Evolutionary conservation across 768 basidiomycete genomes (phyloP), one percentile per base, ranked within the genome.

Genomic region (Boletus eberwhitei): DNA sequence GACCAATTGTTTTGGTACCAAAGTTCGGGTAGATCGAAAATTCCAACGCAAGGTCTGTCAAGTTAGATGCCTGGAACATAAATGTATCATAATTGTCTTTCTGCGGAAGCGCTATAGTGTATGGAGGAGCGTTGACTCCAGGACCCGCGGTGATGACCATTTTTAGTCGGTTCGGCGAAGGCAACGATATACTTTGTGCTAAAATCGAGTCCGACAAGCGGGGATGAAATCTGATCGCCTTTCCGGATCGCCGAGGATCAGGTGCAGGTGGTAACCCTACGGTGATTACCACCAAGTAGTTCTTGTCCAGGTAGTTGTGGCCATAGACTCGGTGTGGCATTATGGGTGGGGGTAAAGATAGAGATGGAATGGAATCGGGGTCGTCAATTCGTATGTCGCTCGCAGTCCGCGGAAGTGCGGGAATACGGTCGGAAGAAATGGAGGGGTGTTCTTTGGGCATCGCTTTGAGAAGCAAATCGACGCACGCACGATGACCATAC

Each of bases 261-360:
- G 71, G 62, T 2, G 73, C 72, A 57, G 84, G 82, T 21, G 62
- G 59, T n/a, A 57, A 43, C 2, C 93, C 93, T 41, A 98, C 83
- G 0, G 88, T 84, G 42, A 99, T 79, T 64, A 96, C 90, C 6
- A 98, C 84, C 34, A 98, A 77, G 64, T 85, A 85, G 46, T 85
- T 85, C 64, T 84, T 87, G 71, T 96, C 93, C 48, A 99, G 79
- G 71, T 90, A 93, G 66, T 92, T 96, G 74, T 99, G 96, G 8
- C 96, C 96, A 68, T 99, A 99, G 32, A 96, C 90, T 50, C 93
- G 85, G 68, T 98, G 93, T 29, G 97, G 94, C 83, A 99, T 96
- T 68, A 98, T 98, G 2, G 97, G 97, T 1, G 97, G 97, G 2
- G 97, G 97, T 17, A 99, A 80, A 19, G 90, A 92, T n/a, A 99